These are phyloP conservation scores for Lepidium didymum DNA, from an alignment of 345 rosid genomes.

Conservation along the genomic window DNA sequence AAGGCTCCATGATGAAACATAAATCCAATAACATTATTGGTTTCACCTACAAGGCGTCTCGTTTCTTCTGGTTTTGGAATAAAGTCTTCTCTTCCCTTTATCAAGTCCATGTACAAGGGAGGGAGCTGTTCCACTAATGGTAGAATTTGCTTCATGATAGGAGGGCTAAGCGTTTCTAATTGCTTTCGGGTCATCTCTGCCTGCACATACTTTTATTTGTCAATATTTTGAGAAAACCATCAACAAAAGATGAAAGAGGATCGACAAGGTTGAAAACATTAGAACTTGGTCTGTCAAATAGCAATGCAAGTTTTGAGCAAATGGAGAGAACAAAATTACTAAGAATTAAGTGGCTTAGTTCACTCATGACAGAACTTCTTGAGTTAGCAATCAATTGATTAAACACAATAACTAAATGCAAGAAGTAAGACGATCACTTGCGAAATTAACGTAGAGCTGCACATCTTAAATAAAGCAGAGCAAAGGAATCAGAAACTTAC, in stretches of 20 bases:
- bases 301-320: not conserved
- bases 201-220: slow-evolving; percentile 36
- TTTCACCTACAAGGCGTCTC: slow-evolving; percentile 74
- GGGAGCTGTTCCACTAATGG: slow-evolving; percentile 96
- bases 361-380: not conserved
- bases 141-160: slow-evolving; percentile 90
- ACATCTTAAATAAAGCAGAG: not conserved
- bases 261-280: not conserved
- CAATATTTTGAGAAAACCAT: not conserved
- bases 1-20: not conserved
- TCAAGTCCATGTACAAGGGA: slow-evolving; percentile 91
- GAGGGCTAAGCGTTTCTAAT: slow-evolving; percentile 83
- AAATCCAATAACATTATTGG: not conserved
- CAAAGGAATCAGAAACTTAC: slow-evolving; percentile 40
- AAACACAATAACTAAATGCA: not conserved
- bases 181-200: slow-evolving; percentile 95
- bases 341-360: not conserved
- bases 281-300: not conserved
- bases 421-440: not conserved
- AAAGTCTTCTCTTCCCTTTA: slow-evolving; percentile 92
- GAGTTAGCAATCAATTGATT: not conserved
- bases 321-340: not conserved
- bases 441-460: not conserved
- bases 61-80: slow-evolving; percentile 96
- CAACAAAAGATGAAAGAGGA: not conserved